phyloP scores from a whole-genome alignment of 495 filamentous ascomycete genomes.

The Aspergillus baeticus region DNA sequence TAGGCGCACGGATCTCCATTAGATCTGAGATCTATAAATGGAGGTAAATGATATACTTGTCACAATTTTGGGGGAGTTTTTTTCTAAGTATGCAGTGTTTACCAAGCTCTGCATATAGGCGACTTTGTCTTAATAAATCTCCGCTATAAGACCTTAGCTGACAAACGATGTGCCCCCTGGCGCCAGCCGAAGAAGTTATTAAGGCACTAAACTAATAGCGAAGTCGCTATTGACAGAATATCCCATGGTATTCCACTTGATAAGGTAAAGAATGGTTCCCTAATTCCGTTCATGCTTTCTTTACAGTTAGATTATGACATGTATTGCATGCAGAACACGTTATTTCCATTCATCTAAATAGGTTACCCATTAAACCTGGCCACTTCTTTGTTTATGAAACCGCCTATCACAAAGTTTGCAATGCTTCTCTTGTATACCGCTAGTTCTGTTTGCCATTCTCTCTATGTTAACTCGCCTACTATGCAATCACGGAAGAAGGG shows the following conservation, averaged over 20 bases:
- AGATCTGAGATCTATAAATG: not conserved
- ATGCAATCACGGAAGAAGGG: slow-evolving; percentile 13
- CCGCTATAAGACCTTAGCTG: no score
- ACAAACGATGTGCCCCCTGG: no score
- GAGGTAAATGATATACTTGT: not conserved
- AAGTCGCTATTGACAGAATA: no score
- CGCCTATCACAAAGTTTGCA: not conserved
- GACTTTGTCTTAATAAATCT: no score
- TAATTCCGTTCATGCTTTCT: not conserved
- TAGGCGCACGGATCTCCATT: not conserved
- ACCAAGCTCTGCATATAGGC: no score
- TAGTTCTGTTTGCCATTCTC: not conserved
- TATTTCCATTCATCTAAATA: not conserved
- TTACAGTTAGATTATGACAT: slow-evolving; percentile 13
- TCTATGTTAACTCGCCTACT: slow-evolving; percentile 18
- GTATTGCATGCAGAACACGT: slow-evolving; percentile 10
- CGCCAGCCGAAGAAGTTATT: not conserved
- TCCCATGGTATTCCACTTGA: no score
- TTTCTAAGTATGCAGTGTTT: no score
- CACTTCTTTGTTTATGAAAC: not conserved
- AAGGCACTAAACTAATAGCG: not conserved
- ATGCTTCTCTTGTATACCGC: not conserved
- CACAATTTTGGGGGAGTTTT: not conserved
- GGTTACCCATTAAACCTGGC: not conserved
- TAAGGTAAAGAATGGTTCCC: no score